phyloP scores from a whole-genome alignment of 202 grass and related monocot species.

The Setaria italica region DNA sequence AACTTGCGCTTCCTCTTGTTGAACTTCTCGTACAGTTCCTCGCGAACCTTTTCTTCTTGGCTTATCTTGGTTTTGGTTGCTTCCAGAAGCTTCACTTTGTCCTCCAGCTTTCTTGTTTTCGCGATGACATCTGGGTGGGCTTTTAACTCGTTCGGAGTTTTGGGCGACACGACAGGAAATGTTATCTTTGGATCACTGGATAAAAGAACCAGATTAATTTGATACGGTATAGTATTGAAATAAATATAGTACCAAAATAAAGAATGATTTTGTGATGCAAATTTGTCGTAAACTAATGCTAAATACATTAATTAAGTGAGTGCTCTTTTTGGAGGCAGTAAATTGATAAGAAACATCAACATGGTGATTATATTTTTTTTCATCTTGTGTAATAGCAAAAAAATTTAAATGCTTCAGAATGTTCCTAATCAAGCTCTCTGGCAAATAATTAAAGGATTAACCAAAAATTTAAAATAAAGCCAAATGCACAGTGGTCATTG shows the following conservation, averaged over 20 bases:
- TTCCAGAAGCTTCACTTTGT: slow-evolving; percentile 8
- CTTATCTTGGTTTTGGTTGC: neutral
- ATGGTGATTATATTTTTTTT: neutral
- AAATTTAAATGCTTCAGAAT: neutral
- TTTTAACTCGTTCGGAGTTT: neutral
- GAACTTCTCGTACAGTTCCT: neutral
- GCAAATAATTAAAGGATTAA: neutral
- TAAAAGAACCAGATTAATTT: slow-evolving; percentile 11
- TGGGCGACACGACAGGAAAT: slow-evolving; percentile 23
- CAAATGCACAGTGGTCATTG: neutral
- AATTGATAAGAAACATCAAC: neutral
- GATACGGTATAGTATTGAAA: neutral
- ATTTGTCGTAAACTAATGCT: neutral
- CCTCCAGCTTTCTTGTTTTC: slow-evolving; percentile 10
- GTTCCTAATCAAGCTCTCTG: neutral
- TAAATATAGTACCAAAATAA: neutral
- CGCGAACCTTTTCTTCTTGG: neutral
- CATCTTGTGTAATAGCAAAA: neutral
- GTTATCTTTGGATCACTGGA: slow-evolving; percentile 45
- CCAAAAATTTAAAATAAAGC: neutral
- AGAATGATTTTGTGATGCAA: neutral
- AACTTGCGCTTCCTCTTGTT: slow-evolving; percentile 48
- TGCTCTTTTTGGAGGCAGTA: neutral
- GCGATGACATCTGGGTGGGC: neutral
- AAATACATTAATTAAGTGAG: neutral